These are phyloP conservation scores for Fusarium tanahbumbuense DNA, from an alignment of 2,329 filamentous ascomycete species.

Conservation along the genomic window DNA sequence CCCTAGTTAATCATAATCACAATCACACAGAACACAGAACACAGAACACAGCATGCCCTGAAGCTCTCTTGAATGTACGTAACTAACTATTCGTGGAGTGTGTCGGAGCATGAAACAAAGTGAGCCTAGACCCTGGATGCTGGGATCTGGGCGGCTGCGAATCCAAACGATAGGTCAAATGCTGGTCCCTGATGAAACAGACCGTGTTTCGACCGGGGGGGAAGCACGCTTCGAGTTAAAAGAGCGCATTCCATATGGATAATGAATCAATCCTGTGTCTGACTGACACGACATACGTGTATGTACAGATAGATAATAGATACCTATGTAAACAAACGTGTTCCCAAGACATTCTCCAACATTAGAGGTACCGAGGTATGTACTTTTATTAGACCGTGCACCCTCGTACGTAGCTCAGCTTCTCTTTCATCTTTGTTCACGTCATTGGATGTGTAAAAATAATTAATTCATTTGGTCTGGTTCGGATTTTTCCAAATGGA, in stretches of 20 bases:
- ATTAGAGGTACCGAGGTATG: neutral
- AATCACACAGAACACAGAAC: neutral
- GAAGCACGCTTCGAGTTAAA: slow-evolving; percentile 38
- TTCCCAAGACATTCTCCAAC: neutral
- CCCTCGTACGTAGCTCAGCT: neutral
- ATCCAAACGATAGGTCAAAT: slow-evolving; percentile 43
- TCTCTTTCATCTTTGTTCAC: slow-evolving; percentile 2
- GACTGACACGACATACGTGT: neutral
- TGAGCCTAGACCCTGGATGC: slow-evolving; percentile 43
- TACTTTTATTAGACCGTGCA: neutral
- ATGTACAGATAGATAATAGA: neutral
- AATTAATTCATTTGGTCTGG: neutral
- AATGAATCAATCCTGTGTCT: neutral
- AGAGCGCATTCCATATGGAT: slow-evolving; percentile 7
- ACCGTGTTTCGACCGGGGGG: slow-evolving; percentile 45
- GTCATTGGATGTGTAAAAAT: neutral
- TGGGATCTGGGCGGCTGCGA: slow-evolving; percentile 40
- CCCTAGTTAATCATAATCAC: neutral
- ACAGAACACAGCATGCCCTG: slow-evolving; percentile 18
- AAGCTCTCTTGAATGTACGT: slow-evolving; percentile 9
- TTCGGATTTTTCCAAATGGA: neutral
- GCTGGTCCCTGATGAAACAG: slow-evolving; percentile 45
- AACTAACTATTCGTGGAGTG: slow-evolving; percentile 32
- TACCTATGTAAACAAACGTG: neutral
- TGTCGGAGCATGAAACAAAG: slow-evolving; percentile 45